A percentile compares a stretch with the other conserved stretches of the same genome.
Evolutionary conservation across 1,284 basidiomycete species (phyloP).

Genomic region (Macrocystidia cucumis): DNA sequence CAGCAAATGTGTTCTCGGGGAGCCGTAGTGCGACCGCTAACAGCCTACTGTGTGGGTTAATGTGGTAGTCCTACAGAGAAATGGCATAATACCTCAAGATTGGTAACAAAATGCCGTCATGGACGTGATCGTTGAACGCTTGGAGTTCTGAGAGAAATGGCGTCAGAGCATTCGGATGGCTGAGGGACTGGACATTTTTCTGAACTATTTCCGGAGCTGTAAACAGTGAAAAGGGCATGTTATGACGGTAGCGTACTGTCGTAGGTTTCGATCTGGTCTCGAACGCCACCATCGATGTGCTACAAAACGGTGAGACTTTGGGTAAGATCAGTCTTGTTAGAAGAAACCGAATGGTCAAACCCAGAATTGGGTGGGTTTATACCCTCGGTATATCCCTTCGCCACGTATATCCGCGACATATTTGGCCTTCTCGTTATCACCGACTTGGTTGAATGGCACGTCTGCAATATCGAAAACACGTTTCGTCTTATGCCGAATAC

Average conservation of each 20-base stretch:
- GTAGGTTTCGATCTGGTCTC: conserved; percentile 52
- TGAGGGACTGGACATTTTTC: too few species aligned
- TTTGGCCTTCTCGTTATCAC: conserved; percentile 46
- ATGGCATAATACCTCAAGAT: conserved; percentile 31
- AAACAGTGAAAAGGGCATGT: too few species aligned
- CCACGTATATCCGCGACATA: conserved; percentile 42
- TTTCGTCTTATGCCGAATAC: conserved; percentile 26
- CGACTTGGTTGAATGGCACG: conserved; percentile 45
- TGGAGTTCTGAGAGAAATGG: conserved; percentile 54
- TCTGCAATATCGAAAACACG: conserved; percentile 60
- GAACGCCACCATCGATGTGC: conserved; percentile 49
- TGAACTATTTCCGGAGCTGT: too few species aligned
- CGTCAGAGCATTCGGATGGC: conserved; percentile 41
- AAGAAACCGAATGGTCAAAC: conserved; percentile 19
- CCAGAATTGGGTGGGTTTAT: conserved; percentile 50
- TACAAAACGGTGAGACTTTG: too few species aligned
- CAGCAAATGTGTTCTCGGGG: conserved; percentile 45
- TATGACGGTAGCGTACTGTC: conserved; percentile 31
- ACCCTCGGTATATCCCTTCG: conserved; percentile 50
- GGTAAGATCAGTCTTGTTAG: not conserved
- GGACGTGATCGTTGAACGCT: conserved; percentile 42
- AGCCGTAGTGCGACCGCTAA: conserved; percentile 52
- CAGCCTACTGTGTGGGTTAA: conserved; percentile 24
- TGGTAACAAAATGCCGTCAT: conserved; percentile 40
- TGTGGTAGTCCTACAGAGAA: not conserved